A percentile compares a stretch with the other conserved stretches of the same genome.
Evolutionary conservation across 306 rosid genomes (phyloP).

Genomic region (Calophaca sinica): DNA sequence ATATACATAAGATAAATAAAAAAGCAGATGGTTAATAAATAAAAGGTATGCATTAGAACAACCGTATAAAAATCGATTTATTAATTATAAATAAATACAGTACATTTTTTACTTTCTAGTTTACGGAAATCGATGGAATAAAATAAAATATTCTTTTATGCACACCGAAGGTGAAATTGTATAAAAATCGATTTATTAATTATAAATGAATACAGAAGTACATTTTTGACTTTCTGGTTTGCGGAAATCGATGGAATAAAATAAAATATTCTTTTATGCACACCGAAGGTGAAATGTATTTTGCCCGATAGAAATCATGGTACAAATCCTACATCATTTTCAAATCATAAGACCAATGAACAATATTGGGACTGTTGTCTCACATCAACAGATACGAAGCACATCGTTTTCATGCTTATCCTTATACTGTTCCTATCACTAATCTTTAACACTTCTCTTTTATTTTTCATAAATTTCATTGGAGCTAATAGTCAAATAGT

Average conservation of each 20-base stretch:
- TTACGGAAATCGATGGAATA: not conserved
- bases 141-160: not conserved
- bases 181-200: too few relatives aligned
- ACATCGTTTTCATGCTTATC: slow-evolving; percentile 32
- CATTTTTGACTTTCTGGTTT: too few relatives aligned
- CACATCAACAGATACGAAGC: not conserved
- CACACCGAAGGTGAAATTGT: too few relatives aligned
- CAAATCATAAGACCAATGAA: slow-evolving; percentile 1
- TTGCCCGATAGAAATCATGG: not conserved
- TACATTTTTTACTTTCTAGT: too few relatives aligned
- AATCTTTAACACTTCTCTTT: not conserved
- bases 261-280: not conserved
- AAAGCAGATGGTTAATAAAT: too few relatives aligned
- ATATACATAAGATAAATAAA: too few relatives aligned
- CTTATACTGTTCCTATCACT: not conserved
- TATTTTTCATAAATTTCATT: not conserved
- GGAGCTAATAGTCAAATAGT: slow-evolving; percentile 13
- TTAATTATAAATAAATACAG: too few relatives aligned
- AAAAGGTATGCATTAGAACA: too few relatives aligned
- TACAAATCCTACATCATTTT: slow-evolving; percentile 12
- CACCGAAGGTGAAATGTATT: too few relatives aligned
- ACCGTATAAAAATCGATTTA: too few relatives aligned
- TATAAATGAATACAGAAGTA: too few relatives aligned
- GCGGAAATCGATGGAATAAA: not conserved
- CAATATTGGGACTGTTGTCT: not conserved